These are phyloP conservation scores for Diutina mesorugosa DNA, from an alignment of 1,139 yeast species.

Conservation along the genomic window DNA sequence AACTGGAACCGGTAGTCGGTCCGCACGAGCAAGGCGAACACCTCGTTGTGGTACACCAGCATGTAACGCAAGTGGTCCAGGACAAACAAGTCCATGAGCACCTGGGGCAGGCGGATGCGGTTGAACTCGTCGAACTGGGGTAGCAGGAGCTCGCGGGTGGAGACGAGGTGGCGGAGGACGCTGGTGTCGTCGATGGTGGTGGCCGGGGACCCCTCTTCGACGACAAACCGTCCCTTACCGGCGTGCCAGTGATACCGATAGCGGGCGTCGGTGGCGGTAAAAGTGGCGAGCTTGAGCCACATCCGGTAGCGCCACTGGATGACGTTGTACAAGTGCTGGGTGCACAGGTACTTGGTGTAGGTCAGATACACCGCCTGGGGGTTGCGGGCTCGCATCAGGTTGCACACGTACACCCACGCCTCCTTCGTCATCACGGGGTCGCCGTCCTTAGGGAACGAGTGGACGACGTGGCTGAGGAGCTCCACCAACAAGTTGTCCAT, in stretches of 20 bases:
- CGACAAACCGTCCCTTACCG: slow-evolving; percentile 22
- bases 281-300: slow-evolving; percentile 23
- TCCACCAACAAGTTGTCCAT: slow-evolving; percentile 27
- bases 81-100: slow-evolving; percentile 25
- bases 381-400: slow-evolving; percentile 23
- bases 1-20: slow-evolving; percentile 18
- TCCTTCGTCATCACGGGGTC: slow-evolving; percentile 22
- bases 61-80: slow-evolving; percentile 23
- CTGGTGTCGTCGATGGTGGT: slow-evolving; percentile 18
- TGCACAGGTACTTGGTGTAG: slow-evolving; percentile 29
- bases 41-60: slow-evolving; percentile 28
- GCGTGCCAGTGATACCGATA: slow-evolving; percentile 28
- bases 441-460: slow-evolving; percentile 20
- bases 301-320: slow-evolving; percentile 26
- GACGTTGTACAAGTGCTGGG: slow-evolving; percentile 25
- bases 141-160: slow-evolving; percentile 19
- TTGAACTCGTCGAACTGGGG: slow-evolving; percentile 19
- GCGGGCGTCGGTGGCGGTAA: slow-evolving; percentile 10
- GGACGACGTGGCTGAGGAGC: slow-evolving; percentile 24
- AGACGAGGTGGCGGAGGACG: slow-evolving; percentile 19
- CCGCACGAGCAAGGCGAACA: slow-evolving; percentile 19
- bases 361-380: slow-evolving; percentile 31
- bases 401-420: slow-evolving; percentile 28
- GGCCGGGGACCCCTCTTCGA: slow-evolving; percentile 15
- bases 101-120: slow-evolving; percentile 17